phyloP scores from a whole-genome alignment of 2,329 filamentous ascomycete species.

The Colletotrichum sp. region DNA sequence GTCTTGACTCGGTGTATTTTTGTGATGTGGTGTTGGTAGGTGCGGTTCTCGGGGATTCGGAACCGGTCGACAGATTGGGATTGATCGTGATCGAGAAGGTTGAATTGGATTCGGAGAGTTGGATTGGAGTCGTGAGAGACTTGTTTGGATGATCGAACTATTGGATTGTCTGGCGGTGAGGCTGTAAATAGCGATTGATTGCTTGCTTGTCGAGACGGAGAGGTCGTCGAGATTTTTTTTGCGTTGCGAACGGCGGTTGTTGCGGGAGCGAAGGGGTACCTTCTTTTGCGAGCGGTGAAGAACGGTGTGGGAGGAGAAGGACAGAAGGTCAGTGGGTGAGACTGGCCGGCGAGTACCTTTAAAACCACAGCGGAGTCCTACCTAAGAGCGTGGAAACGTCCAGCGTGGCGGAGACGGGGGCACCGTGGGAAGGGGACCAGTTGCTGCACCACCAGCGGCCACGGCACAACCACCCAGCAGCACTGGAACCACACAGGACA shows the following conservation, averaged over 20 bases:
- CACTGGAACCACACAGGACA: background rate
- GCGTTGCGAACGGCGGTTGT: background rate
- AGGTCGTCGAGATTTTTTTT: background rate
- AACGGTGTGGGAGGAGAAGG: conserved; percentile 7
- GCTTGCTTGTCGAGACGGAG: background rate
- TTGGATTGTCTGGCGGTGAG: background rate
- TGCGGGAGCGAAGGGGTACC: conserved; percentile 1
- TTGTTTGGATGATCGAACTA: background rate
- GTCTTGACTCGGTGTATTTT: conserved; percentile 19
- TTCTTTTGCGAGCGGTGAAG: conserved; percentile 11
- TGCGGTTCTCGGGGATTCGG: conserved; percentile 11
- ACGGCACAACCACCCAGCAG: background rate
- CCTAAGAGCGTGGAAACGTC: conserved; percentile 10
- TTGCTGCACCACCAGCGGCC: background rate
- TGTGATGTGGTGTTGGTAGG: conserved; percentile 16
- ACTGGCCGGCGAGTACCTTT: conserved; percentile 5
- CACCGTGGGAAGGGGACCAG: background rate
- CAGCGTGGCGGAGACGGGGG: conserved; percentile 13
- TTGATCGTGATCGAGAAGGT: background rate
- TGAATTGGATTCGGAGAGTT: background rate
- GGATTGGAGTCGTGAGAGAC: background rate
- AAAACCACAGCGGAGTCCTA: background rate
- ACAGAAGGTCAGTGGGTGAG: background rate
- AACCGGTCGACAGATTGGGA: background rate
- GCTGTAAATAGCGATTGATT: background rate